Conservation (phyloP, 169 alveolate genomes). For the Cyclospora cayetanensis region DNA sequence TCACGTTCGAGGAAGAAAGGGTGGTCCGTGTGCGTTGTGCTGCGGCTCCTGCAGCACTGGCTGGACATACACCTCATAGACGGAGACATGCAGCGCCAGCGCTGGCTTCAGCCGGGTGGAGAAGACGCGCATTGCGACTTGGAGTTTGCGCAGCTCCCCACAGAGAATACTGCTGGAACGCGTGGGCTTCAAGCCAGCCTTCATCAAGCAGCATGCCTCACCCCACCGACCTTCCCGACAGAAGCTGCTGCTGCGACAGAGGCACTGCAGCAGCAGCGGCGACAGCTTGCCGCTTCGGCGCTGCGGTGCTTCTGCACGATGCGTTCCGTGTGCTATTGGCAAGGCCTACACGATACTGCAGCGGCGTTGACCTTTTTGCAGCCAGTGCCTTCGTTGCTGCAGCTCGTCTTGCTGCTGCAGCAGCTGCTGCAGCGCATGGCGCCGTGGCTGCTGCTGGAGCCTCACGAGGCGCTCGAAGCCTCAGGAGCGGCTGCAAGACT, state of each 20-base stretch:
- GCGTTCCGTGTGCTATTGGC: neutral
- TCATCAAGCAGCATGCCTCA: neutral
- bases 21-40: no score
- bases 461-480: neutral
- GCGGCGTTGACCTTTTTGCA: neutral
- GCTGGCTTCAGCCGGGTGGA: neutral
- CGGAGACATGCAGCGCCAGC: neutral
- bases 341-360: neutral
- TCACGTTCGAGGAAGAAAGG: no score
- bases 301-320: neutral
- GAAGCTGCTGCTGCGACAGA: neutral
- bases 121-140: neutral
- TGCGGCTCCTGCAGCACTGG: no score
- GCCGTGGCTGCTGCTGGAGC: neutral
- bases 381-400: neutral
- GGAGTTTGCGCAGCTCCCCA: neutral
- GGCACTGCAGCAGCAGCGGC: neutral
- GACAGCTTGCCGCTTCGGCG: neutral
- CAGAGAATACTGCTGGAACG: neutral
- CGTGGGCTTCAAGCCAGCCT: neutral
- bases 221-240: slow-evolving; percentile 13
- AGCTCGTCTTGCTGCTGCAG: slow-evolving; percentile 1
- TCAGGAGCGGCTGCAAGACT: no score
- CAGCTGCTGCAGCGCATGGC: slow-evolving; percentile 35
- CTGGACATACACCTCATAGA: neutral